A percentile compares a stretch with the other conserved stretches of the same genome.
Evolutionary conservation across 257 asterid genomes (phyloP).

Genomic region (Thymus quinquecostatus): DNA sequence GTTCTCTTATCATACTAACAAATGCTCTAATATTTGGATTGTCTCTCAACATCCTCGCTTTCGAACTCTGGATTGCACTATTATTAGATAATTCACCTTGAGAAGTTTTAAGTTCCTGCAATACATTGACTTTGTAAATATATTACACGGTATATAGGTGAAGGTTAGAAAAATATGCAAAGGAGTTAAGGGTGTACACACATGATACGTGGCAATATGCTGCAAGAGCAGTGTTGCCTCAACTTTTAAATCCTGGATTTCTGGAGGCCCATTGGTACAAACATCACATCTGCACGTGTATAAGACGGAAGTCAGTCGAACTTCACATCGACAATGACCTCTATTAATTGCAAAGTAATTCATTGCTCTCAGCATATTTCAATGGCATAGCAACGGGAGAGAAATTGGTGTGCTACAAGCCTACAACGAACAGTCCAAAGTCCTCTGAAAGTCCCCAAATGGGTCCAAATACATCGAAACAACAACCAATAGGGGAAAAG

Average conservation of each 20-base stretch:
- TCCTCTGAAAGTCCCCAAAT: background rate
- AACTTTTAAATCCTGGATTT: constrained; percentile 57
- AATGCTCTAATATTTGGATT: constrained; percentile 56
- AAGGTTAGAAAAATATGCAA: constrained; percentile 14
- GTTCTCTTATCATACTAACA: constrained; percentile 68
- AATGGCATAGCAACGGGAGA: background rate
- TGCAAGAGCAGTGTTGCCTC: constrained; percentile 61
- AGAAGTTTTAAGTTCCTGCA: constrained; percentile 45
- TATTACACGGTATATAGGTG: background rate
- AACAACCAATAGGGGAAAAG: too few relatives aligned
- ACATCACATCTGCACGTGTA: constrained; percentile 63
- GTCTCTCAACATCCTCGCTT: constrained; percentile 37
- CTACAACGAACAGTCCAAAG: background rate
- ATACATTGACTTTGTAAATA: constrained; percentile 22
- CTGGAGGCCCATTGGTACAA: constrained; percentile 70
- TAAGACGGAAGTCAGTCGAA: constrained; percentile 28
- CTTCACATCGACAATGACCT: background rate
- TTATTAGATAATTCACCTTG: constrained; percentile 42
- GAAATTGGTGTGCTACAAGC: background rate
- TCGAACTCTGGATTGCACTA: constrained; percentile 31
- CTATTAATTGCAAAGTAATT: background rate
- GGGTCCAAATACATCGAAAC: background rate
- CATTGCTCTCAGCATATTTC: background rate
- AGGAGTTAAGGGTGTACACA: constrained; percentile 38
- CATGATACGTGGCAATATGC: constrained; percentile 53